Evolutionary conservation across 768 basidiomycete species (phyloP), one percentile per base, ranked within the genome.

Genomic region (Butyriboletus loyo): DNA sequence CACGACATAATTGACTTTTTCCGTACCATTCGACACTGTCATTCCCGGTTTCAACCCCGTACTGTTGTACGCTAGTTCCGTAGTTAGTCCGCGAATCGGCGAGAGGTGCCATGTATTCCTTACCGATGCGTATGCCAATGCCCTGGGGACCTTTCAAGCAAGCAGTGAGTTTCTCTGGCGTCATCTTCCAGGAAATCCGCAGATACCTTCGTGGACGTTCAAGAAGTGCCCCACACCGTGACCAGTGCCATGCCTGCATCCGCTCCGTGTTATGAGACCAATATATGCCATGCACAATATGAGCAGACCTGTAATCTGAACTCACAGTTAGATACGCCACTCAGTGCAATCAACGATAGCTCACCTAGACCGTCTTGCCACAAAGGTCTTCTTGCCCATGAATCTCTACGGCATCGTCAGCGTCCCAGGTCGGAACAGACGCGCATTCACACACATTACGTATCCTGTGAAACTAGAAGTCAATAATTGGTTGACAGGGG

Each of bases 201-300:
- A 53, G 35, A 32, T 54, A 74, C 75, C 77, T 78, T 98, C 94
- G 62, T 98, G 95, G 0, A 98, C 95, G 55, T 97, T 97, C 49
- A 98, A 72, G 73, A 88, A 98, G 58, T 90, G 86, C 0, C 96
- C 96, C 30, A 99, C 89, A 31, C 97, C 96, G 61, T 98, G 96
- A 0, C 93, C 93, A 19, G 95, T 97, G 5, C 92, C 90, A 56
- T 97, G 94, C 54, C 92, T 87, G 47, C 7, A 37, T 56, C 32
- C 34, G 30, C 31, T 38, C 50, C 57, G 39, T 48, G 48, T 36
- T 15, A 32, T 54, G n/a, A 52, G 34, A 48, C 37, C 27, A 4
- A 47, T 14, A n/a, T 34, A 21, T 21, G 27, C 1, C 21, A 19
- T 30, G 21, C 10, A 43, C 8, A 38, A 43, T 37, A 54, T 24